Evolutionary conservation across 2,329 filamentous ascomycete species (phyloP).

Genomic region (Epichloe hybrida): DNA sequence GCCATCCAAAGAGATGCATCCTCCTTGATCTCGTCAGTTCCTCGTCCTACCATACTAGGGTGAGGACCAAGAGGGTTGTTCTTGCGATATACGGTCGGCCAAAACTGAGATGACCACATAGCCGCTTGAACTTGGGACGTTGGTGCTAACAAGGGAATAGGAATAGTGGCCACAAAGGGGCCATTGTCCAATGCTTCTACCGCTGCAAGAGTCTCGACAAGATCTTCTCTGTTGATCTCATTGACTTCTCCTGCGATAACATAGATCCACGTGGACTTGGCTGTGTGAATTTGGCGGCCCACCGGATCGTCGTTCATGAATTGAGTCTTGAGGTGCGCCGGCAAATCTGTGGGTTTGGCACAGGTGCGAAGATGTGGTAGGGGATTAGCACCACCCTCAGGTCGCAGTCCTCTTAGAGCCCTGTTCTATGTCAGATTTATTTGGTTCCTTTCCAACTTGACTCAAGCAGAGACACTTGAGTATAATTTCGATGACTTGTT

Average conservation of each 20-base stretch:
- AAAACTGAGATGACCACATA: constrained; percentile 63
- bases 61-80: constrained; percentile 80
- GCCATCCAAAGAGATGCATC: constrained; percentile 54
- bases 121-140: constrained; percentile 63
- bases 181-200: constrained; percentile 38
- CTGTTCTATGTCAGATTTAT: constrained; percentile 21
- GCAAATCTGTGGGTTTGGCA: constrained; percentile 56
- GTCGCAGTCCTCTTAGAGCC: constrained; percentile 40
- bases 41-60: constrained; percentile 57
- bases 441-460: not conserved
- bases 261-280: constrained; percentile 48
- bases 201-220: constrained; percentile 32
- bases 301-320: constrained; percentile 44
- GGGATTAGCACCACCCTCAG: constrained; percentile 49
- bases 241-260: constrained; percentile 40
- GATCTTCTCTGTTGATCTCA: constrained; percentile 38
- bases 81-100: constrained; percentile 77
- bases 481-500: not conserved
- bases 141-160: constrained; percentile 59
- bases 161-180: constrained; percentile 47
- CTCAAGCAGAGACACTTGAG: not conserved
- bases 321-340: constrained; percentile 47
- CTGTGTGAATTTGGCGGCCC: constrained; percentile 43
- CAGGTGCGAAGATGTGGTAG: constrained; percentile 63
- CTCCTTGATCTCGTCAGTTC: constrained; percentile 52